phyloP scores from a whole-genome alignment of 2,329 filamentous ascomycete species.

The Cercospora citrullina region DNA sequence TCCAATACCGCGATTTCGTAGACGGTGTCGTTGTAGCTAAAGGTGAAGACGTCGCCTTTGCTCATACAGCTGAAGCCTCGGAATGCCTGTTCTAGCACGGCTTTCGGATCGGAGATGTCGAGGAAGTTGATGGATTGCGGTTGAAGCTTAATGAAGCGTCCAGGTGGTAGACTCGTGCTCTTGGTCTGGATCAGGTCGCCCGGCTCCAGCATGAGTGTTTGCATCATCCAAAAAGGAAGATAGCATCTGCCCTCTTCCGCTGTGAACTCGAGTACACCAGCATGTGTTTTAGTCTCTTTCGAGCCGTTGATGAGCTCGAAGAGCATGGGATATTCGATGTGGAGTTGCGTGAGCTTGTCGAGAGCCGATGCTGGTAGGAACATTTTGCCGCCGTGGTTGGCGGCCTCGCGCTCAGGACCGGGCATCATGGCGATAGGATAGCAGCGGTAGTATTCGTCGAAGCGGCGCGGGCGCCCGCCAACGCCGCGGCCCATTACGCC shows the following conservation, averaged over 20 bases:
- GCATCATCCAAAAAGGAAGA: constrained; percentile 97
- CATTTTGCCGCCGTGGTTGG: constrained; percentile 97
- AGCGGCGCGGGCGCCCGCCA: constrained; percentile 64
- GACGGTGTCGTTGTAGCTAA: constrained; percentile 90
- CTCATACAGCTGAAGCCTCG: constrained; percentile 93
- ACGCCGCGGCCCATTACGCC: constrained; percentile 54
- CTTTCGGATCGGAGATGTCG: constrained; percentile 95
- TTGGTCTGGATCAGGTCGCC: constrained; percentile 95
- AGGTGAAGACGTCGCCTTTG: constrained; percentile 92
- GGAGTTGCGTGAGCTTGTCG: constrained; percentile 91
- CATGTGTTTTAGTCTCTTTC: constrained; percentile 78
- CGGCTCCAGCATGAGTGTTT: constrained; percentile 82
- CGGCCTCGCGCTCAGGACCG: constrained; percentile 79
- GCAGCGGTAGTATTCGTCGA: constrained; percentile 98
- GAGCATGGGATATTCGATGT: constrained; percentile 95
- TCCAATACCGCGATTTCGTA: constrained; percentile 94
- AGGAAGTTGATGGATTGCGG: constrained; percentile 91
- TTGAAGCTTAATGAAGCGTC: constrained; percentile 93
- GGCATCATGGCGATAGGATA: constrained; percentile 95
- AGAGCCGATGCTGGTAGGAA: constrained; percentile 94
- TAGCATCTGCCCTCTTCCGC: constrained; percentile 97
- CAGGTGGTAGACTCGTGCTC: constrained; percentile 86
- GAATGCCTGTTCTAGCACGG: constrained; percentile 94
- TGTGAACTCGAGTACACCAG: constrained; percentile 94
- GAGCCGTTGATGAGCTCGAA: constrained; percentile 94